Evolutionary conservation across 352 stramenopile species (phyloP), one percentile per base, ranked within the genome.

Genomic region (Pythium diclinum): DNA sequence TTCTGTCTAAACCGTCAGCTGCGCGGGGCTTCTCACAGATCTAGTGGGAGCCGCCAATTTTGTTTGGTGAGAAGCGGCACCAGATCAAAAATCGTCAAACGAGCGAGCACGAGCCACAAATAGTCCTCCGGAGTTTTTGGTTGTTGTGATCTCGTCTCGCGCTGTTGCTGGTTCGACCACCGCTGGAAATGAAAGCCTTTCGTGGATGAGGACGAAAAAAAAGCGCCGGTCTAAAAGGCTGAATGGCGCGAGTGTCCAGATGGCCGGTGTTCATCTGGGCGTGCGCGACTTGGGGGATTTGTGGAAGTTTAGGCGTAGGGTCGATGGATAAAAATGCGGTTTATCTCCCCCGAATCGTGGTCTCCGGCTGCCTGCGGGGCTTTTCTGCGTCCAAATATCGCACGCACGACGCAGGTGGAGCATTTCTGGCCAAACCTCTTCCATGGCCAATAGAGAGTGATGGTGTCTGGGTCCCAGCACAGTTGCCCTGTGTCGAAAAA

Each of bases 381-480:
- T 49, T 64, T 63, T 67, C 38, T 72, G 54, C 48, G 58, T 67
- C 21, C 42, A 21, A n/a, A 23, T 56, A 61, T 71, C 57, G 52
- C 58, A 65, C 63, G 56, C 56, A 65, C 56, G 57, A 36, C 16
- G 17, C 51, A 61, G 51, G 40, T 57, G 63, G 55, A 19, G 19
- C 3, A 38, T 23, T 56, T 55, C 14, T 33, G 48, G 46, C 38
- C 61, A 54, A 63, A 63, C 51, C 65, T 57, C 17, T 48, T 7
- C 56, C 63, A 34, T 52, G 30, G 0, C 6, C 59, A 60, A 32
- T 21, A 32, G 0, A n/a, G 65, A 61, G 57, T 65, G 64, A 5
- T 65, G 36, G 40, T 61, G 19, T 36, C 19, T 57, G 51, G 16
- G n/a, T 47, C 6, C 2, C 11, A 5, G 3, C 3, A 19, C 25